Percentiles rank a stretch among this genome's conserved stretches.
phyloP scores from a whole-genome alignment of 1,284 basidiomycete species.

The Peniophora sp. region DNA sequence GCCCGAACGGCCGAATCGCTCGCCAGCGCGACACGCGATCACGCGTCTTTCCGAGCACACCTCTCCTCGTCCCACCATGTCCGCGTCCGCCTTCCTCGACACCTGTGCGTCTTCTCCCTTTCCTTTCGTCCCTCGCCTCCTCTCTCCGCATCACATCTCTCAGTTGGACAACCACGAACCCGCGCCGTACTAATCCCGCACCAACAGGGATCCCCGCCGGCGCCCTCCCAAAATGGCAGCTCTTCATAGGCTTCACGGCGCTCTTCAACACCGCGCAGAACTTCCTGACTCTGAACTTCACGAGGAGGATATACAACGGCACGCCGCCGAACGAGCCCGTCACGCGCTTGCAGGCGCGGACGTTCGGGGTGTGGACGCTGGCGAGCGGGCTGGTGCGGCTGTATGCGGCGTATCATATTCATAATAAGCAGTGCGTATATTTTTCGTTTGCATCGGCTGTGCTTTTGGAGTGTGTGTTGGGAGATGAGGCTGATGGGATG shows the following conservation, averaged over 20 bases:
- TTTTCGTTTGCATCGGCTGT: conserved; percentile 2
- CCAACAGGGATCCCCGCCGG: conserved; percentile 47
- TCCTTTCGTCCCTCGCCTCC: too few species aligned
- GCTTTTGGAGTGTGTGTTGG: neutral
- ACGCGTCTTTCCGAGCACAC: conserved; percentile 4
- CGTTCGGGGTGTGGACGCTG: conserved; percentile 86
- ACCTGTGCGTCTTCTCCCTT: conserved; percentile 4
- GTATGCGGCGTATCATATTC: conserved; percentile 85
- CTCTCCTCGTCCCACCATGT: neutral
- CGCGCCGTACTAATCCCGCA: too few species aligned
- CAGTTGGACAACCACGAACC: too few species aligned
- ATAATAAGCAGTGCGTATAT: conserved; percentile 63
- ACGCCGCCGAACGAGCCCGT: conserved; percentile 50
- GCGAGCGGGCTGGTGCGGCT: conserved; percentile 73
- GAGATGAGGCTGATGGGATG: neutral
- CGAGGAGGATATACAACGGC: conserved; percentile 68
- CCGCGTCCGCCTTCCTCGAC: conserved; percentile 1
- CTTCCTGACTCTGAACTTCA: conserved; percentile 70
- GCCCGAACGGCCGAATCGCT: too few species aligned
- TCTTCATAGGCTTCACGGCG: conserved; percentile 68
- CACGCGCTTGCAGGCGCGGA: conserved; percentile 75
- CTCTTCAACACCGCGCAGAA: conserved; percentile 84
- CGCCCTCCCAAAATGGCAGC: conserved; percentile 81
- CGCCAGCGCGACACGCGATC: too few species aligned
- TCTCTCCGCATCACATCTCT: too few species aligned